Base-by-base conservation (phyloP, 2,329 filamentous ascomycete species). In the Colletotrichum orchidophilum region DNA sequence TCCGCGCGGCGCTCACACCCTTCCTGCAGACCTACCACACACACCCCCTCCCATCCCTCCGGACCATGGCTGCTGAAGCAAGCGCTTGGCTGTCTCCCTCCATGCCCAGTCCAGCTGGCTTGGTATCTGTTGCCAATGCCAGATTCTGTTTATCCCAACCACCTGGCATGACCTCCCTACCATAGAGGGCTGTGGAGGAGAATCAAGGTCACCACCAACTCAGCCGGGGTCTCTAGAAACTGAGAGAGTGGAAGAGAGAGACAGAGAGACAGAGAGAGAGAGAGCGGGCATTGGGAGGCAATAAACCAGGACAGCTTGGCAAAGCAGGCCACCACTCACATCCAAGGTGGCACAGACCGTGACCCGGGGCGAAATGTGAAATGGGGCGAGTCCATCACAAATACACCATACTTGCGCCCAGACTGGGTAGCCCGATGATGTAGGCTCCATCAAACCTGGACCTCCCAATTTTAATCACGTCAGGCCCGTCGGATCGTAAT, bases 401-500 rank as follows among this genome's bases (percentile, higher is more conserved):
- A 29, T 52, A 63, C 46, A 57, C 59, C 49, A 50, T 70, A 53
- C 61, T 65, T 54, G 67, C 58, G 63, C 57, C 68, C 33, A 54
- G 57, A 67, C 63, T 71, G 57, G 57, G 24, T 49, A 42, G 39
- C 63, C 57, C 52, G 68, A 53, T 50, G 33, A 71, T 62, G 68
- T 71, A 57, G 68, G 50, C 12, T 71, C 67, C 67, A 42, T 66
- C 49, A 31, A 70, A 62, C 63, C 52, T 67, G 63, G 63, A 50
- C 68, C 68, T 67, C 52, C 68, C 68, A 71, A 71, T 71, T 71
- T 71, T 67, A 71, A 71, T 71, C 68, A 71, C 68, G 63, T 63
- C 68, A 71, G 68, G 63, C 68, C 52, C 55, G 57, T 67, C 68
- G 68, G 63, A 62, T 71, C 68, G 52, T 71, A 67, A 67, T 71